A percentile compares a stretch with the other conserved stretches of the same genome.
Evolutionary conservation across 805 yeast species (phyloP).

Genomic region (Wickerhamia fluorescens): DNA sequence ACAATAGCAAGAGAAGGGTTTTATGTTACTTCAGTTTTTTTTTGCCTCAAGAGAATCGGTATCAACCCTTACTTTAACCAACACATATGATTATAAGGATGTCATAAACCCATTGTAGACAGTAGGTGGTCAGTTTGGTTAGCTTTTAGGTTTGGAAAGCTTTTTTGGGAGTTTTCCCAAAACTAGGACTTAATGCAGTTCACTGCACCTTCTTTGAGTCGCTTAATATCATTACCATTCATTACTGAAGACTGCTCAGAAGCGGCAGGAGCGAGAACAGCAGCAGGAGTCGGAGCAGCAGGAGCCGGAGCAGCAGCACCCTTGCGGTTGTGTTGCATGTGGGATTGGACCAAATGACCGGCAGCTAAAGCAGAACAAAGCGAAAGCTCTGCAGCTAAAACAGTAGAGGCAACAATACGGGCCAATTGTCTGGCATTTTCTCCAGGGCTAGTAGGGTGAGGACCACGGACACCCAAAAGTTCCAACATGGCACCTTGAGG

Average conservation of each 20-base stretch:
- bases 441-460: conserved; percentile 91
- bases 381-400: conserved; percentile 92
- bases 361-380: conserved; percentile 95
- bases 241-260: conserved; percentile 1
- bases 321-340: conserved; percentile 90
- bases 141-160: too few species aligned
- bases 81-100: too few species aligned
- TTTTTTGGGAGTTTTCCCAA: too few species aligned
- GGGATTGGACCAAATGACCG: conserved; percentile 96
- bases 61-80: too few species aligned
- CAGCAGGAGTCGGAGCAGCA: conserved; percentile 16
- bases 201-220: conserved; percentile 66
- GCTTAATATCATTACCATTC: conserved; percentile 19
- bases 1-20: too few species aligned
- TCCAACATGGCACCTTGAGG: conserved; percentile 97
- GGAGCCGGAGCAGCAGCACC: conserved; percentile 37
- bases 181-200: conserved; percentile 62
- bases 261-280: conserved; percentile 12
- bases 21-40: too few species aligned
- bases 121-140: too few species aligned
- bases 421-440: conserved; percentile 92
- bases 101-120: too few species aligned
- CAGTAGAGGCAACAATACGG: conserved; percentile 86
- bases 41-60: too few species aligned
- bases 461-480: conserved; percentile 89